Conservation (phyloP, 192 early-diverging fungal species). For the Backusella westeae region DNA sequence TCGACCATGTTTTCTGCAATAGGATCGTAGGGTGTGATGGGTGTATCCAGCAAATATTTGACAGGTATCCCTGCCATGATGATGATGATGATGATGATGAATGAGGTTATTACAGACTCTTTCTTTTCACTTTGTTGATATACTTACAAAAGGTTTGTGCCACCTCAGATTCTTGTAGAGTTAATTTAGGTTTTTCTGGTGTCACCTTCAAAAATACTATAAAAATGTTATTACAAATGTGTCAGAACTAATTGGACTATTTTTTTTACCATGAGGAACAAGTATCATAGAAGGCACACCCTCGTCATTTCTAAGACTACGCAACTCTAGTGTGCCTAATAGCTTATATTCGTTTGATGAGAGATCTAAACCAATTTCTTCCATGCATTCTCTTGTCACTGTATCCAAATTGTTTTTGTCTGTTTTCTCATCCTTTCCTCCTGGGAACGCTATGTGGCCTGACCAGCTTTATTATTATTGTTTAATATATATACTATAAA, state of each 20-base stretch:
- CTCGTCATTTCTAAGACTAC: conserved; percentile 9
- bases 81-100: neutral
- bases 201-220: conserved; percentile 25
- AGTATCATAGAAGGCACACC: conserved; percentile 11
- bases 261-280: conserved; percentile 27
- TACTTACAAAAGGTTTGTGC: conserved; percentile 20
- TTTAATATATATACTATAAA: no score
- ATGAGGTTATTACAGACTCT: neutral
- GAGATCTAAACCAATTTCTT: conserved; percentile 34
- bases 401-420: conserved; percentile 28
- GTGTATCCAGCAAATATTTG: neutral
- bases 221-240: neutral
- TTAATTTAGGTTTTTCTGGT: conserved; percentile 20
- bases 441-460: conserved; percentile 31
- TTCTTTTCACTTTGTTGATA: neutral
- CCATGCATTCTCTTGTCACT: conserved; percentile 23
- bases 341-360: conserved; percentile 11
- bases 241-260: neutral
- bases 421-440: conserved; percentile 27
- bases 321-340: conserved; percentile 21
- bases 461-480: conserved; percentile 22
- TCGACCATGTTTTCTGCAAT: neutral
- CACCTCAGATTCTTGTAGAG: conserved; percentile 22
- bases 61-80: conserved; percentile 5
- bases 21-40: neutral